Base-by-base conservation (phyloP, 306 rosid genomes). In the Pueraria montana region DNA sequence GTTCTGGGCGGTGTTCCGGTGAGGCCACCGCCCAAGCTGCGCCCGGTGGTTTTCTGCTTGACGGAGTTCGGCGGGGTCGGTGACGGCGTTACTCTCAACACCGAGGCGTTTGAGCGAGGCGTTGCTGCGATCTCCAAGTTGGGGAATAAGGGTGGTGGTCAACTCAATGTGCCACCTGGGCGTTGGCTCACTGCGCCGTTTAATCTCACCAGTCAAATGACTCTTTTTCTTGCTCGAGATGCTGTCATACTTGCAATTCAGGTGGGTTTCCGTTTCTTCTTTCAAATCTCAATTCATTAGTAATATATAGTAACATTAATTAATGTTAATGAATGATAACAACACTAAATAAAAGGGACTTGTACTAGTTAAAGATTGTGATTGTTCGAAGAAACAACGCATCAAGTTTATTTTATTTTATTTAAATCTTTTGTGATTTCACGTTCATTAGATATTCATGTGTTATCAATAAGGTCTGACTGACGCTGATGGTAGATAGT, bases 171-270 rank as follows among this genome's bases (percentile, higher is more conserved):
- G 27, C 97, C 97, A 11, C 81, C 97, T n/a, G 98, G 98, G 0
- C 89, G 88, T 10, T 95, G 98, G 98, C 92, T 95, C 8, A 95
- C 98, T 24, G 94, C 95, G 11, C 98, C 98, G 2, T 95, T 95
- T 82, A 95, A 95, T 83, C 98, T 95, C 59, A 95, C 98, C 20
- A 93, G 97, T 79, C 97, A 88, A 30, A 78, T 93, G 84, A 95
- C 98, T 78, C 89, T 95, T 9, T 95, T 95, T 87, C 94, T 95
- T 0, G 97, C 92, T 59, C 79, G 83, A 72, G 88, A 79, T 79
- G 91, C 97, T 83, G 95, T 84, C 46, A 90, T 95, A 38, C 94
- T 95, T 46, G 98, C 89, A 43, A 49, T 91, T 82, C 88, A 90
- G 97, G 98, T 90, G 1, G 10, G 4, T 17, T 46, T 77, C 55